phyloP scores from a whole-genome alignment of 2,329 filamentous ascomycete genomes.

The Thyridium curvatum region DNA sequence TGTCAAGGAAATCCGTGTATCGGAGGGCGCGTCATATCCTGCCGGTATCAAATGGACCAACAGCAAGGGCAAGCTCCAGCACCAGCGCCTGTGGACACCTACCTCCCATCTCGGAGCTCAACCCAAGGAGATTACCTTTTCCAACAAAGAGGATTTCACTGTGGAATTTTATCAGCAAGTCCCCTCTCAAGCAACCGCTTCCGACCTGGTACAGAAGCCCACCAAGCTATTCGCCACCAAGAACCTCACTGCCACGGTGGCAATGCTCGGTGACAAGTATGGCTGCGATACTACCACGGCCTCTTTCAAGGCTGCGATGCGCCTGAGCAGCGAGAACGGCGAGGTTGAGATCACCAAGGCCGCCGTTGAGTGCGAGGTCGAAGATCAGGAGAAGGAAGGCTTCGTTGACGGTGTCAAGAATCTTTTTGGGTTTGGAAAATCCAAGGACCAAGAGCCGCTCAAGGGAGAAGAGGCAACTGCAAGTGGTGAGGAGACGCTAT shows the following conservation, averaged over 20 bases:
- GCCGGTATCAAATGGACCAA: constrained; percentile 69
- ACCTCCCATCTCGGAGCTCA: constrained; percentile 68
- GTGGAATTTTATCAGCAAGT: constrained; percentile 75
- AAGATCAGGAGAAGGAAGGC: constrained; percentile 65
- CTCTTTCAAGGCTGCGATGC: constrained; percentile 71
- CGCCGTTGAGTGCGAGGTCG: constrained; percentile 79
- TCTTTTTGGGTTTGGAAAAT: constrained; percentile 87
- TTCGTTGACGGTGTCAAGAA: constrained; percentile 94
- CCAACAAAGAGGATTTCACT: constrained; percentile 74
- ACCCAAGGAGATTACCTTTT: constrained; percentile 78
- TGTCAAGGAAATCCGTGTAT: constrained; percentile 89
- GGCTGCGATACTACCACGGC: constrained; percentile 73
- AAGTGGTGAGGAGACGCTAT: constrained; percentile 26
- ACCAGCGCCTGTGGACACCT: constrained; percentile 78
- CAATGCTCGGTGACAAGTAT: constrained; percentile 70
- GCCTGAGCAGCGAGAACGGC: constrained; percentile 66
- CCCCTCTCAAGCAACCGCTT: constrained; percentile 31
- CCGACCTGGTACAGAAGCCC: constrained; percentile 47
- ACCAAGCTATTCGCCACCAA: constrained; percentile 65
- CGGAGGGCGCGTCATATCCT: constrained; percentile 70
- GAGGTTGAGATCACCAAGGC: constrained; percentile 73
- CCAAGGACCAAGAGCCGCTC: constrained; percentile 76
- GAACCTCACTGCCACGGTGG: constrained; percentile 81
- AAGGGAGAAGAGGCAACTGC: constrained; percentile 50
- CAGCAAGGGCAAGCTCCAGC: constrained; percentile 62